Evolutionary conservation across 73 alveolate genomes (phyloP).

Genomic region (Tetrahymena borealis): DNA sequence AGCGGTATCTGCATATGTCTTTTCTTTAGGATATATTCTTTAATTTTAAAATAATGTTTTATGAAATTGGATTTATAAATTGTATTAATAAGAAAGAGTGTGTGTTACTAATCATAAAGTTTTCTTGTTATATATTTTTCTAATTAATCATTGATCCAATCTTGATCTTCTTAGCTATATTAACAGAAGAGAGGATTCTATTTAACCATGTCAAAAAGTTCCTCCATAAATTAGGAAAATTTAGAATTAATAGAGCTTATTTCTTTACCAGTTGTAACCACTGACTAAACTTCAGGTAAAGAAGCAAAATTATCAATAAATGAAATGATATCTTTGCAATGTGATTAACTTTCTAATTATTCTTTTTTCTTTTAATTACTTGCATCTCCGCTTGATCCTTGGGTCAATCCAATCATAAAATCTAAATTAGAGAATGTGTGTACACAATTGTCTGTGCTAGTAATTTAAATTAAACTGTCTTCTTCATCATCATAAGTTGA

Average conservation of each 20-base stretch:
- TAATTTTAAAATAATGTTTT: not conserved
- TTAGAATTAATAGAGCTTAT: constrained; percentile 11
- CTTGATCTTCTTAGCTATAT: constrained; percentile 6
- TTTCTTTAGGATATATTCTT: constrained; percentile 38
- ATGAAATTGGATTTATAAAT: no score
- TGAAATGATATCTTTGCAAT: constrained; percentile 21
- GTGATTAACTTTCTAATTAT: constrained; percentile 13
- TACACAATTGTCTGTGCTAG: constrained; percentile 1
- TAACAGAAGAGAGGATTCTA: not conserved
- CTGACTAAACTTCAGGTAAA: constrained; percentile 13
- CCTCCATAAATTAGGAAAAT: constrained; percentile 22
- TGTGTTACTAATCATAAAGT: constrained; percentile 22
- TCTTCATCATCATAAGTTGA: constrained; percentile 2
- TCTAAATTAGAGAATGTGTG: constrained; percentile 32
- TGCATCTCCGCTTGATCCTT: constrained; percentile 26
- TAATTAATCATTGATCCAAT: constrained; percentile 16
- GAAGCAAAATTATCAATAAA: constrained; percentile 32
- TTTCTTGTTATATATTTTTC: constrained; percentile 24
- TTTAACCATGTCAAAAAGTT: constrained; percentile 1
- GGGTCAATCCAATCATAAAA: constrained; percentile 6
- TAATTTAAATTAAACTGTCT: constrained; percentile 5
- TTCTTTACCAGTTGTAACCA: constrained; percentile 30
- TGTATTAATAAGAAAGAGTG: not conserved
- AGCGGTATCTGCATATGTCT: constrained; percentile 32
- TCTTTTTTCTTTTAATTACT: constrained; percentile 3